These are phyloP conservation scores for Ophiorrhiza pumila DNA, from an alignment of 257 asterid species.

Conservation along the genomic window DNA sequence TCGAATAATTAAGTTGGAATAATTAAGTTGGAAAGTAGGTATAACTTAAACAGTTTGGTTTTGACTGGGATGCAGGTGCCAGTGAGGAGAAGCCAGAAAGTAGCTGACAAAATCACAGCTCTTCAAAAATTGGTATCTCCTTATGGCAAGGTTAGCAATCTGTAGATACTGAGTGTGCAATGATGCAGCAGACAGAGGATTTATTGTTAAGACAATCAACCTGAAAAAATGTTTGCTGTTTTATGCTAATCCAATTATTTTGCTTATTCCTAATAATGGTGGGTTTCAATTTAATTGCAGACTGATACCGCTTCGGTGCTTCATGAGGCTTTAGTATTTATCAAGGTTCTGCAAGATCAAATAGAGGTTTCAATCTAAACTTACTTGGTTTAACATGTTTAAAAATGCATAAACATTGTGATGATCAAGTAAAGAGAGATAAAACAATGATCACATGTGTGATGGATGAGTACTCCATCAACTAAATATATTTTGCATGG, in stretches of 20 bases:
- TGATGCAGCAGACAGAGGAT: background rate
- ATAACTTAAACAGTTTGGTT: background rate
- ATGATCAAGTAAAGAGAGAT: too few relatives aligned
- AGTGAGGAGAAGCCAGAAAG: conserved; percentile 45
- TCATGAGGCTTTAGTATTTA: conserved; percentile 49
- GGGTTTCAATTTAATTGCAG: conserved; percentile 28
- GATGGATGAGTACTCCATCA: background rate
- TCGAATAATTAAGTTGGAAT: background rate
- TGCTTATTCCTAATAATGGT: background rate
- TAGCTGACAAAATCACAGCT: conserved; percentile 54
- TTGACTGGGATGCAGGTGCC: conserved; percentile 17
- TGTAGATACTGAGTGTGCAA: background rate
- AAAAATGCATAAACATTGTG: background rate
- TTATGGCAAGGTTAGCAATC: conserved; percentile 54
- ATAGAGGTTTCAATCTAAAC: conserved; percentile 37
- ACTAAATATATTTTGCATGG: background rate
- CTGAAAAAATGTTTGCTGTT: background rate
- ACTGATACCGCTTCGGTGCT: conserved; percentile 67
- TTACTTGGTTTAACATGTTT: background rate
- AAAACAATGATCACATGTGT: background rate
- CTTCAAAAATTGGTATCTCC: conserved; percentile 71
- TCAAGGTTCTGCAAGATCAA: conserved; percentile 51
- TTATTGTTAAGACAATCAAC: background rate
- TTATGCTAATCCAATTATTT: background rate
- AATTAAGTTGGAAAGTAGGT: background rate